Percentiles rank a stretch among this genome's conserved stretches.
Conservation (phyloP, 1,284 basidiomycete genomes). For the Ganoderma lucidum region DNA sequence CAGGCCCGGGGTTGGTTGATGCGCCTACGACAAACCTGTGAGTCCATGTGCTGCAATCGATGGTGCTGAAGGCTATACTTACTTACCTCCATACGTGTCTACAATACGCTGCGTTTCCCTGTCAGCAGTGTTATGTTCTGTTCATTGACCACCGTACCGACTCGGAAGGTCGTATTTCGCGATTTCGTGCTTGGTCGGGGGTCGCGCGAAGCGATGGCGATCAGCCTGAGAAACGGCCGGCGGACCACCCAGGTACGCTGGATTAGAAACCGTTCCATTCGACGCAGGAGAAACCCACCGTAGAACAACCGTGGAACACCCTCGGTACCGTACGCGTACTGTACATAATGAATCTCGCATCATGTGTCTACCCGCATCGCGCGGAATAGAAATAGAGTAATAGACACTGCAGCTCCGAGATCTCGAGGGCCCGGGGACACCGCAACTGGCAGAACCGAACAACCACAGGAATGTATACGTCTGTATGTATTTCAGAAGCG, state of each 20-base stretch:
- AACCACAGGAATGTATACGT: background rate
- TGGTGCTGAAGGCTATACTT: background rate
- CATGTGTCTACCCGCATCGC: background rate
- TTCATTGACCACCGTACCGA: background rate
- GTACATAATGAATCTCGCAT: background rate
- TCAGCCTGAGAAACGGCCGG: background rate
- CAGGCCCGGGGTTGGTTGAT: too few relatives aligned
- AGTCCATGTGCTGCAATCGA: background rate
- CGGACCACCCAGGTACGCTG: background rate
- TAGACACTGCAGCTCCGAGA: slow-evolving; percentile 5
- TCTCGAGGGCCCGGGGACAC: background rate
- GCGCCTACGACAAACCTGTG: background rate
- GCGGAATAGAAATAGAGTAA: slow-evolving; percentile 2
- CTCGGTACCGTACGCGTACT: background rate
- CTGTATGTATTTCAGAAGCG: background rate
- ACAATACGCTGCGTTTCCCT: background rate
- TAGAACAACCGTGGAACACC: background rate
- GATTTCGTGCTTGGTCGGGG: background rate
- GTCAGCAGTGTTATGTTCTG: too few relatives aligned
- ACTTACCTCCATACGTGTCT: too few relatives aligned
- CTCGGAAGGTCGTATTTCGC: background rate
- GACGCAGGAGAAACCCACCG: background rate
- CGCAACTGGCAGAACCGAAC: background rate
- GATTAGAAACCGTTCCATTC: background rate
- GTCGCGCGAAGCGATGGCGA: background rate